Evolutionary conservation across 495 filamentous ascomycete genomes (phyloP).

Genomic region (Cercophora sp.): DNA sequence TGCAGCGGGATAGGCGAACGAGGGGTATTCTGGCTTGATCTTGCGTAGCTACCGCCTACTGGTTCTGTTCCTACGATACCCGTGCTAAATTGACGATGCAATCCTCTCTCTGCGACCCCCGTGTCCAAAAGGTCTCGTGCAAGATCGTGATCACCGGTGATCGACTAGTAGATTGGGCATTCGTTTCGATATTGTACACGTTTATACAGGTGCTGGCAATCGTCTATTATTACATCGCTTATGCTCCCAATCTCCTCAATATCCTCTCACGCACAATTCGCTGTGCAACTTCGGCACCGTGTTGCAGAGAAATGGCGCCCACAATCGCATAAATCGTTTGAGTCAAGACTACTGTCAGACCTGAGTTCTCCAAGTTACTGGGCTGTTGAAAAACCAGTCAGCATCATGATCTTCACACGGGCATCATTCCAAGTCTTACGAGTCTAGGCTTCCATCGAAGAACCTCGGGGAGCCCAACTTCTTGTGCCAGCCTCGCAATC

Average conservation of each 20-base stretch:
- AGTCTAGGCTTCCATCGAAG: constrained; percentile 82
- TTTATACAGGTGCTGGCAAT: constrained; percentile 19
- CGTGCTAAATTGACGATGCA: too few relatives aligned
- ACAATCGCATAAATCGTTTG: constrained; percentile 79
- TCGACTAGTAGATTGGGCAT: too few relatives aligned
- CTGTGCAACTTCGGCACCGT: constrained; percentile 74
- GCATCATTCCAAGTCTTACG: constrained; percentile 46
- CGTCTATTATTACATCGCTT: constrained; percentile 17
- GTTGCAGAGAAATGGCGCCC: constrained; percentile 81
- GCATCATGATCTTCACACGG: neutral
- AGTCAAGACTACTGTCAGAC: constrained; percentile 65
- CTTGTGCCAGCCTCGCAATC: constrained; percentile 59
- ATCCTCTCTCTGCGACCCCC: too few relatives aligned
- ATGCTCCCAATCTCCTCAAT: constrained; percentile 43
- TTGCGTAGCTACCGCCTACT: too few relatives aligned
- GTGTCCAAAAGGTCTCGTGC: too few relatives aligned
- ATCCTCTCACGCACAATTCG: constrained; percentile 73
- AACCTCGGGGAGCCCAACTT: constrained; percentile 67
- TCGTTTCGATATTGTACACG: constrained; percentile 29
- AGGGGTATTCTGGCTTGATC: neutral
- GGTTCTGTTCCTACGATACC: too few relatives aligned
- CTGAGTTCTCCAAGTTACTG: constrained; percentile 65
- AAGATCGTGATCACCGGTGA: too few relatives aligned
- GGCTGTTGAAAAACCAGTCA: constrained; percentile 48
- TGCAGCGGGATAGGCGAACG: neutral